Conservation (phyloP, 371 early-diverging fungal genomes). For the Apophysomyces sp. region DNA sequence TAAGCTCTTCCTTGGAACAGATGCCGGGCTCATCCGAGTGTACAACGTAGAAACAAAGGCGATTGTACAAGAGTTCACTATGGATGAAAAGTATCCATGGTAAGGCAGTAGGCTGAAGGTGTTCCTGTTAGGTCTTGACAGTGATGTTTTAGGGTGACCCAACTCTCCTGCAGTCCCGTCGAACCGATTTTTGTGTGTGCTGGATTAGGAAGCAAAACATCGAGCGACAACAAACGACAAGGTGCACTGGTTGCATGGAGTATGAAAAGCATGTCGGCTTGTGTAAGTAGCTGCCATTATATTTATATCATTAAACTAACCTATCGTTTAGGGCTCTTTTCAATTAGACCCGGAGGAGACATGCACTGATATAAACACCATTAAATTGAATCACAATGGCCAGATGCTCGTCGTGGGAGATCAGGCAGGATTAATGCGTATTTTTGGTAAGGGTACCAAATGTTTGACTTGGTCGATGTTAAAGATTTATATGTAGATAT, state of each 20-base stretch:
- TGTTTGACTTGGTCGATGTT: neutral
- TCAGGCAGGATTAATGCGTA: constrained; percentile 50
- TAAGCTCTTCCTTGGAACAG: constrained; percentile 61
- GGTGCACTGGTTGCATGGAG: constrained; percentile 58
- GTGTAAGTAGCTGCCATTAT: constrained; percentile 32
- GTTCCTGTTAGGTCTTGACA: neutral
- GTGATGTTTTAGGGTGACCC: constrained; percentile 42
- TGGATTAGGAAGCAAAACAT: constrained; percentile 35
- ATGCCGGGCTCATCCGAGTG: constrained; percentile 51
- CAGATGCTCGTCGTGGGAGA: constrained; percentile 63
- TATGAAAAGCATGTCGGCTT: constrained; percentile 58
- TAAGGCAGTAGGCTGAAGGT: constrained; percentile 6
- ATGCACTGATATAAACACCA: constrained; percentile 45
- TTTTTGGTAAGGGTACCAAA: constrained; percentile 45
- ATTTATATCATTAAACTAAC: neutral
- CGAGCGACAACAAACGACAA: constrained; percentile 16
- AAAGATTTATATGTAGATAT: constrained; percentile 37
- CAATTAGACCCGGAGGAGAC: constrained; percentile 22
- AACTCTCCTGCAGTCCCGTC: constrained; percentile 58
- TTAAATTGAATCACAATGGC: constrained; percentile 67
- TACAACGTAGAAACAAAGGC: constrained; percentile 61
- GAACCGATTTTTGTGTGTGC: constrained; percentile 58
- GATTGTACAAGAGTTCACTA: constrained; percentile 59
- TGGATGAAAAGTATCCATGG: constrained; percentile 54
- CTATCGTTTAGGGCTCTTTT: constrained; percentile 28